Percentiles rank a stretch among this genome's conserved stretches.
Evolutionary conservation across 148 eudicot genomes (phyloP).

Genomic region (Hydrangea macrophylla): DNA sequence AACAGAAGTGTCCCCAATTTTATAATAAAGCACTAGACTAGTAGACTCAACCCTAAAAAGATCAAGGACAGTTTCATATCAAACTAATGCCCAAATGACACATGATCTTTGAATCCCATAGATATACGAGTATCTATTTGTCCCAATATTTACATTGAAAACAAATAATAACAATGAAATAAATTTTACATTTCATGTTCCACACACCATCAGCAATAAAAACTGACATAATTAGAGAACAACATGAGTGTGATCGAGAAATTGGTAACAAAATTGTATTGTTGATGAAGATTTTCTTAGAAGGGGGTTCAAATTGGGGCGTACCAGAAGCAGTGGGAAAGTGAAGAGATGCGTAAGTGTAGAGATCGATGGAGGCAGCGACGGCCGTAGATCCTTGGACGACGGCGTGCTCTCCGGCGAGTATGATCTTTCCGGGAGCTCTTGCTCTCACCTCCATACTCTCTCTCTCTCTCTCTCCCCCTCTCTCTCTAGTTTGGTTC

Average conservation of each 20-base stretch:
- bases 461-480: not conserved
- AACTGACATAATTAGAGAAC: too few species aligned
- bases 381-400: conserved; percentile 93
- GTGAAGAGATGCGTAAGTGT: conserved; percentile 62
- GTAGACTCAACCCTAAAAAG: too few species aligned
- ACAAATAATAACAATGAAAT: not conserved
- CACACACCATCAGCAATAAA: not conserved
- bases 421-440: conserved; percentile 96
- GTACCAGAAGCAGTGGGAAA: conserved; percentile 50
- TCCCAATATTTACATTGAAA: not conserved
- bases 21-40: too few species aligned
- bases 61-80: too few species aligned
- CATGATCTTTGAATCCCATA: too few species aligned
- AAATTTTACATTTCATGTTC: not conserved
- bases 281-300: not conserved
- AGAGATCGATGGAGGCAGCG: conserved; percentile 81
- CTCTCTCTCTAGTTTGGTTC: not conserved
- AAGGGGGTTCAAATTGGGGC: not conserved
- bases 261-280: not conserved
- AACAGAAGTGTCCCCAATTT: too few species aligned
- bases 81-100: too few species aligned
- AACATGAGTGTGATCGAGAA: not conserved
- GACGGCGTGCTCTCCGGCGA: conserved; percentile 96
- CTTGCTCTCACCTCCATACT: conserved; percentile 69
- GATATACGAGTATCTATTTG: not conserved